Evolutionary conservation across 805 yeast species (phyloP).

Genomic region (Phaffomyces antillensis): DNA sequence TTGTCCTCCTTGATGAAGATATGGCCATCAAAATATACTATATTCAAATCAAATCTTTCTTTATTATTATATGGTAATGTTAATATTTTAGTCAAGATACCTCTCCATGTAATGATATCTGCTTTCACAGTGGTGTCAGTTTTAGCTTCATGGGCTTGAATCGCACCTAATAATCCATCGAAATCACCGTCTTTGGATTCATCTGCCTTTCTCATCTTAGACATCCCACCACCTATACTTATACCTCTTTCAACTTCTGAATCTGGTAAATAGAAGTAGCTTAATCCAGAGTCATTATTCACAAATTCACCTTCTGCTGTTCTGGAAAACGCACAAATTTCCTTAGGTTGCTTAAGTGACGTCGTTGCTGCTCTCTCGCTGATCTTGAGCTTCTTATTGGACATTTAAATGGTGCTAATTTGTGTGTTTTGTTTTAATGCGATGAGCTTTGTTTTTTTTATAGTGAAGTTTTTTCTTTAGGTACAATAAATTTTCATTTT

Average conservation of each 20-base stretch:
- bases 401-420: background rate
- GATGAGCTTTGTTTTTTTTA: background rate
- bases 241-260: conserved; percentile 50
- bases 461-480: background rate
- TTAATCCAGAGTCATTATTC: conserved; percentile 46
- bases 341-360: conserved; percentile 80
- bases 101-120: conserved; percentile 79
- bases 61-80: conserved; percentile 54
- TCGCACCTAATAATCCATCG: conserved; percentile 47
- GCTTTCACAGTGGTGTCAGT: conserved; percentile 39
- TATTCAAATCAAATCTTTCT: conserved; percentile 53
- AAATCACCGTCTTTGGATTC: conserved; percentile 52
- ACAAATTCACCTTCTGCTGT: conserved; percentile 46
- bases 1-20: conserved; percentile 47
- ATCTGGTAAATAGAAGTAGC: conserved; percentile 81
- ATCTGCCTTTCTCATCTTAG: conserved; percentile 49
- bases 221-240: conserved; percentile 61
- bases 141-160: conserved; percentile 48
- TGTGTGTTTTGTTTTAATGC: background rate
- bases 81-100: conserved; percentile 69
- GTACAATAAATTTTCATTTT: background rate
- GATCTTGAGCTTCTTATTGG: conserved; percentile 23
- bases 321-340: conserved; percentile 61
- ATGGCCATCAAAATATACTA: conserved; percentile 70
- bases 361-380: conserved; percentile 49